Conservation (phyloP, 768 basidiomycete species). For the Termitomyces sp. region DNA sequence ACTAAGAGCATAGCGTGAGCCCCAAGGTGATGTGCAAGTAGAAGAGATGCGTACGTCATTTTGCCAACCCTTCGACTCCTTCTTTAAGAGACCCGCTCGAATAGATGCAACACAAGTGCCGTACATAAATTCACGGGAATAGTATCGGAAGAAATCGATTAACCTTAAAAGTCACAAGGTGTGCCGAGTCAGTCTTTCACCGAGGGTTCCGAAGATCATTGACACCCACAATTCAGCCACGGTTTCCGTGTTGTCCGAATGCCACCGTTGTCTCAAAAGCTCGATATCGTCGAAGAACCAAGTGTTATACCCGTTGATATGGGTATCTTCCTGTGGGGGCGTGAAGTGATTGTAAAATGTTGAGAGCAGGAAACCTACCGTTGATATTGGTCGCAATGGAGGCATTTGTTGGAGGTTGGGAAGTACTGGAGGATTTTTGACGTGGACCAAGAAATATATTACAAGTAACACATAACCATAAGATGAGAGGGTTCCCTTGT, state of each 20-base stretch:
- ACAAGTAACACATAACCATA: conserved; percentile 98
- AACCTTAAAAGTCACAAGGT: conserved; percentile 48
- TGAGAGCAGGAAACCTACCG: conserved; percentile 34
- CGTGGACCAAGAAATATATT: conserved; percentile 96
- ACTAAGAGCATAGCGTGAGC: conserved; percentile 26
- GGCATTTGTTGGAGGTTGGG: conserved; percentile 97
- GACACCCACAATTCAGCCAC: conserved; percentile 87
- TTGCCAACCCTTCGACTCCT: conserved; percentile 93
- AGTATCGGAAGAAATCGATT: conserved; percentile 98
- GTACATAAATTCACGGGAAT: conserved; percentile 89
- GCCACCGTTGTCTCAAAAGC: conserved; percentile 86
- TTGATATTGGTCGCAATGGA: conserved; percentile 81
- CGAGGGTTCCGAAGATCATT: background rate
- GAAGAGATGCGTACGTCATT: conserved; percentile 64
- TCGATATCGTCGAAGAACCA: conserved; percentile 99
- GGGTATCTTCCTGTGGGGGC: conserved; percentile 64
- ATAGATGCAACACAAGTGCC: conserved; percentile 91
- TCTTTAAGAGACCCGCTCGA: conserved; percentile 82
- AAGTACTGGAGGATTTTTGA: conserved; percentile 94
- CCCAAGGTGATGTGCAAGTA: background rate
- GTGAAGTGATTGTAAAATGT: conserved; percentile 9
- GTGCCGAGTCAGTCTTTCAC: conserved; percentile 1
- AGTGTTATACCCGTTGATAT: conserved; percentile 77
- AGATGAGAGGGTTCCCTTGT: conserved; percentile 93
- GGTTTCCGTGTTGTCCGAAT: conserved; percentile 87